Conservation (phyloP, 495 filamentous ascomycete genomes). For the Lichina pygmaea region DNA sequence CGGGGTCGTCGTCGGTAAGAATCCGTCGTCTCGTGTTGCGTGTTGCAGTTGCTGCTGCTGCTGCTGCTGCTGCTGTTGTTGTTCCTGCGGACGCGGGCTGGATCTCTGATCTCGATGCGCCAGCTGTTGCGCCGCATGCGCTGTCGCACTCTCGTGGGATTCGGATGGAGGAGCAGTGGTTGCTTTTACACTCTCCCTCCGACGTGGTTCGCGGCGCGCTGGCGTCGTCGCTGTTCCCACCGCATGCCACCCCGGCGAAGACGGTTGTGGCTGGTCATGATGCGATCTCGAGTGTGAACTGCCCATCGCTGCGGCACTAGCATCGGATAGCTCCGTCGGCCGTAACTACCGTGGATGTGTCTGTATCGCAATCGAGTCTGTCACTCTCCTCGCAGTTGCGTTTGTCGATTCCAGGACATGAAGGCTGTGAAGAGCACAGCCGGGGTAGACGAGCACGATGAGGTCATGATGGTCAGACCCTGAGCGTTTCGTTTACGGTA, state of each 20-base stretch:
- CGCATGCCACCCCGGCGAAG: not conserved
- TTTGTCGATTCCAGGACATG: too few relatives aligned
- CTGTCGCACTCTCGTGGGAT: slow-evolving; percentile 8
- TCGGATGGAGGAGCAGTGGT: slow-evolving; percentile 11
- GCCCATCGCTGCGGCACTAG: not conserved
- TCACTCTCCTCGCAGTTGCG: too few relatives aligned
- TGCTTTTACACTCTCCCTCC: slow-evolving; percentile 10
- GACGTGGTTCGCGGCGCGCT: slow-evolving; percentile 8
- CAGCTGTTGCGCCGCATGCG: slow-evolving; percentile 4
- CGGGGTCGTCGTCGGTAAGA: not conserved
- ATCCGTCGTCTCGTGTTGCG: too few relatives aligned
- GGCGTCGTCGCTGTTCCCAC: not conserved
- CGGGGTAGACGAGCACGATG: too few relatives aligned
- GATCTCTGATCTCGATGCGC: slow-evolving; percentile 2
- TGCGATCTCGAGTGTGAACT: not conserved
- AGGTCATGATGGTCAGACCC: too few relatives aligned
- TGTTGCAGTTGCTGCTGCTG: too few relatives aligned
- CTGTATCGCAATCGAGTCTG: too few relatives aligned
- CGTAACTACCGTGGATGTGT: too few relatives aligned
- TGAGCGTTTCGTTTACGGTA: too few relatives aligned
- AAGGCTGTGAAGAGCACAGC: too few relatives aligned
- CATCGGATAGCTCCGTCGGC: not conserved
- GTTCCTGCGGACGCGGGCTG: slow-evolving; percentile 4
- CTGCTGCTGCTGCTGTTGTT: too few relatives aligned
- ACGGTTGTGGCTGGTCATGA: not conserved